Conservation (phyloP, 2,329 filamentous ascomycete species). For the Aschersonia sp. region DNA sequence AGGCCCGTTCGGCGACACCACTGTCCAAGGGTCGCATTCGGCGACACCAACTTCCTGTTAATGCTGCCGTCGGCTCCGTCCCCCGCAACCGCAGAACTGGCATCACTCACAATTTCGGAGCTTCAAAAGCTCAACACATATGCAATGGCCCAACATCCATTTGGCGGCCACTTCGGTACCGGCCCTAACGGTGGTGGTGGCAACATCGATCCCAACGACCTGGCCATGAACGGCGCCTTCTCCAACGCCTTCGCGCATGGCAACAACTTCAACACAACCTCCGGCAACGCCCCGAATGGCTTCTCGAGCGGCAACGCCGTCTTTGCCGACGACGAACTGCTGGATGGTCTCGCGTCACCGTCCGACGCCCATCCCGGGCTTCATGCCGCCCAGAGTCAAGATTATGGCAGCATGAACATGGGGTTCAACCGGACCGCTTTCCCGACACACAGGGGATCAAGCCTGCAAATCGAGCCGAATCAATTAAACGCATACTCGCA, state of each 20-base stretch:
- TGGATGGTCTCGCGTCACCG: constrained; percentile 53
- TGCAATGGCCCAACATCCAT: constrained; percentile 41
- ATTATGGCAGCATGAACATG: constrained; percentile 44
- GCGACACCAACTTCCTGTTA: constrained; percentile 1
- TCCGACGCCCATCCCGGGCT: constrained; percentile 36
- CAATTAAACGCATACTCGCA: constrained; percentile 75
- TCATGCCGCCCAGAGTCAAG: constrained; percentile 33
- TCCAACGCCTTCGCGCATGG: constrained; percentile 40
- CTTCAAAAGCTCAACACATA: constrained; percentile 6
- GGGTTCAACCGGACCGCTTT: constrained; percentile 40
- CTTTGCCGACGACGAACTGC: constrained; percentile 78
- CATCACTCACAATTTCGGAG: constrained; percentile 3
- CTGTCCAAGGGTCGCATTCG: not conserved
- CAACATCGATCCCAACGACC: constrained; percentile 71
- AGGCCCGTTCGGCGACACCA: not conserved
- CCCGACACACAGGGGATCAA: constrained; percentile 36
- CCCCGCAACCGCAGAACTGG: constrained; percentile 4
- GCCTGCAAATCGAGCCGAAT: constrained; percentile 48
- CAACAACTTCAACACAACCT: constrained; percentile 40
- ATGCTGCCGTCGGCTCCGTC: constrained; percentile 3
- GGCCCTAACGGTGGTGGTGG: constrained; percentile 30
- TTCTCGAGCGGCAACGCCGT: constrained; percentile 67
- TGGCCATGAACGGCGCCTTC: constrained; percentile 52
- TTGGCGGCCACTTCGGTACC: constrained; percentile 36
- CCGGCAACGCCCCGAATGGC: constrained; percentile 46